Base-by-base conservation (phyloP, 2,329 filamentous ascomycete species). In the Nannizziopsis barbatae region DNA sequence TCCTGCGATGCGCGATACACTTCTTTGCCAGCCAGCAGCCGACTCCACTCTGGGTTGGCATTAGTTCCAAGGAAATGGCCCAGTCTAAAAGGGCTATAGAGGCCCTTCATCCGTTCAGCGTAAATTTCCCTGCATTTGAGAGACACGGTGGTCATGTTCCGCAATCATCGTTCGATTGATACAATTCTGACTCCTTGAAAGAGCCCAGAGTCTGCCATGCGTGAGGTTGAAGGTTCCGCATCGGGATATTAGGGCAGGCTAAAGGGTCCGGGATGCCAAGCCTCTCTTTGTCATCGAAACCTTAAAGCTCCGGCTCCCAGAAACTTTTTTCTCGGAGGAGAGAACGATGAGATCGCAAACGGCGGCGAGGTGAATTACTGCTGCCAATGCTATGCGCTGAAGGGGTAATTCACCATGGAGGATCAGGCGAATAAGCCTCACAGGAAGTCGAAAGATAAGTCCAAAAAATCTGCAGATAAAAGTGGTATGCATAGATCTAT, bases 381-480 rank as follows among this genome's bases (percentile, higher is more conserved):
- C 45, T 37, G 30, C 38, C n/a, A 6, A 12, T 30, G 8, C 8
- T 8, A 7, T 7, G 11, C 12, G 18, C 12, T 14, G 27, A 22
- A 18, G n/a, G 32, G 32, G 22, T 20, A 11, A 15, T 37, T 50
- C 47, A 75, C 55, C 58, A 89, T 88, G 84, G 84, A 89, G 64
- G 77, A 87, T 53, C 89, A 95, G 71, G 67, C 76, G 39, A 88
- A 96, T 62, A 81, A 86, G 68, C 79, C 87, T 60, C 90, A 96
- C 74, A 77, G 89, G 61, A 81, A 86, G 61, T 72, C 81, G 27
- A 95, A 95, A 69, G 86, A 92, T 70, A 94, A 93, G 75, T 93
- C 93, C 74, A 60, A 51, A 66, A 50, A 52, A 66, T 59, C 51
- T 66, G 47, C 51, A 66, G 47, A 57, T 52, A 60, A 42, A 14